Evolutionary conservation across 768 basidiomycete genomes (phyloP).

Genomic region (Brasilioporus rufonigricans): DNA sequence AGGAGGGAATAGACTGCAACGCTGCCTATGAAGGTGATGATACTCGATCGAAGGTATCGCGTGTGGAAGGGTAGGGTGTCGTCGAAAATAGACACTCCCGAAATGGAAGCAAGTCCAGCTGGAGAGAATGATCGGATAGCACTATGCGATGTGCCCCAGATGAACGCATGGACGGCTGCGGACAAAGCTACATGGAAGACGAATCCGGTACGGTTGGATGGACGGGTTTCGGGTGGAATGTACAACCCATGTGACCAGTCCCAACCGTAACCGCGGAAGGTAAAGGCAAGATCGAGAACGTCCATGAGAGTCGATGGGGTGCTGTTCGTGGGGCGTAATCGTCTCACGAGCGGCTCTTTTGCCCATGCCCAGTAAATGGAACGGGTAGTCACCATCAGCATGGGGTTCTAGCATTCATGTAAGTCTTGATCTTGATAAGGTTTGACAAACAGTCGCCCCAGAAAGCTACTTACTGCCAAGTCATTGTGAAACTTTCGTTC

Average conservation of each 20-base stretch:
- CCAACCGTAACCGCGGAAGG: neutral
- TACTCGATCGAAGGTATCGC: neutral
- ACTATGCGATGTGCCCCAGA: neutral
- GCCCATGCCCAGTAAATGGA: constrained; percentile 3
- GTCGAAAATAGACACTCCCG: neutral
- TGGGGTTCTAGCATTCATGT: too few relatives aligned
- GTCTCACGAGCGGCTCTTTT: constrained; percentile 8
- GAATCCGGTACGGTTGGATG: neutral
- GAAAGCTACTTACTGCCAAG: neutral
- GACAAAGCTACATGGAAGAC: neutral
- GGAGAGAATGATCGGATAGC: neutral
- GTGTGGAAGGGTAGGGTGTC: neutral
- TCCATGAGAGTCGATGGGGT: neutral
- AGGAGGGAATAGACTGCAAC: neutral
- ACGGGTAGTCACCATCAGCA: too few relatives aligned
- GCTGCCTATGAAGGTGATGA: too few relatives aligned
- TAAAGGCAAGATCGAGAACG: neutral
- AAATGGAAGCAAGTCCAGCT: neutral
- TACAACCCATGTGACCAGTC: neutral
- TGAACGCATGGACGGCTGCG: neutral
- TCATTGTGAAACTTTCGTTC: neutral
- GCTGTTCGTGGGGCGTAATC: neutral
- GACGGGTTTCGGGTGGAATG: neutral
- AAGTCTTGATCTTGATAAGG: too few relatives aligned
- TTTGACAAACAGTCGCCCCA: too few relatives aligned